Evolutionary conservation across 169 alveolate genomes (phyloP), one percentile per base, ranked within the genome.

Genomic region (Cryptosporidium ubiquitum): DNA sequence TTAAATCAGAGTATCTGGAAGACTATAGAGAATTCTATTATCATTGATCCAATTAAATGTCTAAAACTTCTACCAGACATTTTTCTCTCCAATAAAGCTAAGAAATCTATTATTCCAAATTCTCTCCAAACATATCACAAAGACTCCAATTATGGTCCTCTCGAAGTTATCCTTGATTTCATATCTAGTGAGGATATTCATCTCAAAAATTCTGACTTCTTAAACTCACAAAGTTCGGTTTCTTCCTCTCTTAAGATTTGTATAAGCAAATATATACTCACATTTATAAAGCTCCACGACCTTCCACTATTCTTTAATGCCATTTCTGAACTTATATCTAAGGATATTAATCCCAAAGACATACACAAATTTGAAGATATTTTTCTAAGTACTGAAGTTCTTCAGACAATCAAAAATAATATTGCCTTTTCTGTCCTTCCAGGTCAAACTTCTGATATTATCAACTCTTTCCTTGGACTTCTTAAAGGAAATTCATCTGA

Each of bases 271-370:
- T 79, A 39, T 12, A 55, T 79, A 1, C 44, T 61, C 1, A 79
- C 89, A 60, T 79, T 79, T 47, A 37, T 49, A 42, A 79, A 79
- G 40, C 75, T 79, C 14, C 58, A 64, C 20, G 89, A 79, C 35
- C 69, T 79, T 5, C 39, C 89, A 44, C 20, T 49, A 29, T 47
- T 79, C 16, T 64, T 79, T 7, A 35, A 23, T 20, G 5, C 40
- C 1, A 20, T 79, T 9, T 40, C 68, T 39, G 35, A 79, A 20
- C 20, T 60, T 12, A 49, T 79, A 2, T 40, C 0, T 1, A 26
- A 14, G 29, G 16, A 69, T 42, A 40, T 40, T 10, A 20, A n/a
- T 6, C 4, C 68, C n/a, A 60, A 40, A 3, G 75, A 79, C 12
- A 20, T 23, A 0, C 29, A 5, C 5, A 5, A 42, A 16, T 58